phyloP scores from a whole-genome alignment of 768 basidiomycete species.

The Suillus occidentalis region DNA sequence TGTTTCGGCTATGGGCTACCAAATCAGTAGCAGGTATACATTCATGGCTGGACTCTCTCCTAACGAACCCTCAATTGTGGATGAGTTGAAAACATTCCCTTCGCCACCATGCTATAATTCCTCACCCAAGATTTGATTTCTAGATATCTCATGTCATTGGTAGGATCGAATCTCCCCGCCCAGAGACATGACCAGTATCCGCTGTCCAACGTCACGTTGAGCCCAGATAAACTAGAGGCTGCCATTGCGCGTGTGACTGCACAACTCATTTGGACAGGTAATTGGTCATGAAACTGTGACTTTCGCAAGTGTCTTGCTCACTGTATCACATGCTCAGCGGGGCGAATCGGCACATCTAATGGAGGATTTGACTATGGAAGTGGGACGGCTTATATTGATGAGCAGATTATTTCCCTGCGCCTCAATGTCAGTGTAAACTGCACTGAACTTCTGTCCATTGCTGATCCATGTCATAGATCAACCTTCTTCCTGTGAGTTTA shows the following conservation, averaged over 20 bases:
- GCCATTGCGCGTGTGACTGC: background rate
- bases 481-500: slow-evolving; percentile 5
- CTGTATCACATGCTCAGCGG: background rate
- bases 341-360: background rate
- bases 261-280: slow-evolving; percentile 1
- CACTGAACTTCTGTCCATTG: background rate
- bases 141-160: slow-evolving; percentile 5
- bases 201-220: background rate
- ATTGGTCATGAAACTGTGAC: background rate
- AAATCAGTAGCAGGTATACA: background rate
- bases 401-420: background rate
- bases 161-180: background rate
- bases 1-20: background rate
- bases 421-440: background rate
- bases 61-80: background rate
- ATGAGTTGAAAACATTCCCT: background rate
- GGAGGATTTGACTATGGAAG: background rate
- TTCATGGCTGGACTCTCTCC: background rate
- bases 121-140: background rate
- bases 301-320: background rate
- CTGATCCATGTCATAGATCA: slow-evolving; percentile 1
- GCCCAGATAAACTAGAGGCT: background rate
- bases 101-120: background rate
- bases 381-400: background rate
- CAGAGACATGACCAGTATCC: no score